These are phyloP conservation scores for Pyrenophora graminea DNA, from an alignment of 2,329 filamentous ascomycete genomes.

Conservation along the genomic window DNA sequence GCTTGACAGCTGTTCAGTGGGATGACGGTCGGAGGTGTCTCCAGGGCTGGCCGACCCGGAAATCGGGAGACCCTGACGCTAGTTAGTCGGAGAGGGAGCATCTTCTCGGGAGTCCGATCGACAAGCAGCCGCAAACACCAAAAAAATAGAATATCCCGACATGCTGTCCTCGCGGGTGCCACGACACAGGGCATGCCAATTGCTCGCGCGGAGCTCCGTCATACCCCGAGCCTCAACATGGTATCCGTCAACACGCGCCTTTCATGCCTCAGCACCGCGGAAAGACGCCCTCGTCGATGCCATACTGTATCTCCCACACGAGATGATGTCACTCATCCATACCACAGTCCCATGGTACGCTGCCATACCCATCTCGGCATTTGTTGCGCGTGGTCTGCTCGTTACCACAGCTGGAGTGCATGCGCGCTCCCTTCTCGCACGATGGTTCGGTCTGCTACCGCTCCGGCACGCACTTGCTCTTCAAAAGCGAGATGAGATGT, in stretches of 20 bases:
- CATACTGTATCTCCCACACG: constrained; percentile 51
- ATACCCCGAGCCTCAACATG: not conserved
- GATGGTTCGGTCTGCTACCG: constrained; percentile 52
- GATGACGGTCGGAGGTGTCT: constrained; percentile 29
- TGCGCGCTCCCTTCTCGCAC: constrained; percentile 45
- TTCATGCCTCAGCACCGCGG: constrained; percentile 55
- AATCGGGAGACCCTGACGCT: constrained; percentile 20
- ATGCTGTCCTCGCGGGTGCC: constrained; percentile 33
- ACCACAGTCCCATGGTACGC: constrained; percentile 59
- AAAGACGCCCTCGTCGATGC: constrained; percentile 49
- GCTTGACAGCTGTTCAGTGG: constrained; percentile 28
- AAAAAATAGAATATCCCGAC: constrained; percentile 6
- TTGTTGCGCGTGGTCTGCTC: constrained; percentile 55
- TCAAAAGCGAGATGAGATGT: constrained; percentile 29
- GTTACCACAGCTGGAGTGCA: constrained; percentile 54
- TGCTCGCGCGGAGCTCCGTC: constrained; percentile 19
- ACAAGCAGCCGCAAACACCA: constrained; percentile 8
- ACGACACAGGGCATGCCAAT: constrained; percentile 32
- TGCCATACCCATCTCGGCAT: constrained; percentile 59
- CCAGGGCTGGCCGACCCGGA: constrained; percentile 15
- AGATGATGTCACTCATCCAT: constrained; percentile 58
- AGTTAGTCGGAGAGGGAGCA: not conserved
- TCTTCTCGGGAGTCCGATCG: constrained; percentile 21
- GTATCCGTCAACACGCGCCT: constrained; percentile 45
- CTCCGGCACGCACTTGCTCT: constrained; percentile 37